Base-by-base conservation (phyloP, 2,329 filamentous ascomycete genomes). In the Scytalidium lignicola region DNA sequence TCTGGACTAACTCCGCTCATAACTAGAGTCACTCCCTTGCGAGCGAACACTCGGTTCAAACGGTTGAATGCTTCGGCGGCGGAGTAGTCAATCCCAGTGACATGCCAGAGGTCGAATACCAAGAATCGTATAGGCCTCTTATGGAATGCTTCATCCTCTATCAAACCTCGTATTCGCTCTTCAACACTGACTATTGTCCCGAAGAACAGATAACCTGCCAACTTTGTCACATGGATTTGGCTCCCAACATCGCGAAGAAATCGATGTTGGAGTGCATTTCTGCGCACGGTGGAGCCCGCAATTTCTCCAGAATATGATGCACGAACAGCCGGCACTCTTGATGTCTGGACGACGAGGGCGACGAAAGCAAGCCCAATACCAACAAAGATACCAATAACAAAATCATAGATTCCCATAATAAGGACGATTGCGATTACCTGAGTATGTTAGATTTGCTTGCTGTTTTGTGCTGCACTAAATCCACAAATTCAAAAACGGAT, bases 181-280 rank as follows among this genome's bases (percentile, higher is more conserved):
- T 99, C 93, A 0, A 99, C 92, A 43, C 89, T 90, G 47, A 96
- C 92, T 56, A 99, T 96, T 2, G 91, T 97, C 15, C 93, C 93
- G 58, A 99, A 99, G 74, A 99, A 99, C n/a, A 99, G 79, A 62
- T 92, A 97, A 0, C 93, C 92, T 0, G 88, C 86, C 15, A 99
- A 78, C 67, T 97, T 97, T 61, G 95, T 86, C 44, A 97, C 84
- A 51, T 88, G 86, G 28, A 95, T 93, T 65, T 99, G 93, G 26
- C 82, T 79, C 2, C 92, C 91, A 15, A 93, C 91, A 56, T 92
- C 80, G 52, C 85, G 84, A 3, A 99, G 74, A 62, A 93, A 99
- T 51, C 87, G 83, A 52, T 91, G 85, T 60, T 99, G 93, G 3
- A 90, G 84, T 1, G 89, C 88, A 57, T 96, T 95, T 47, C 93